These are phyloP conservation scores for Pseudocercospora eumusae DNA, from an alignment of 2,329 filamentous ascomycete genomes.

Conservation along the genomic window DNA sequence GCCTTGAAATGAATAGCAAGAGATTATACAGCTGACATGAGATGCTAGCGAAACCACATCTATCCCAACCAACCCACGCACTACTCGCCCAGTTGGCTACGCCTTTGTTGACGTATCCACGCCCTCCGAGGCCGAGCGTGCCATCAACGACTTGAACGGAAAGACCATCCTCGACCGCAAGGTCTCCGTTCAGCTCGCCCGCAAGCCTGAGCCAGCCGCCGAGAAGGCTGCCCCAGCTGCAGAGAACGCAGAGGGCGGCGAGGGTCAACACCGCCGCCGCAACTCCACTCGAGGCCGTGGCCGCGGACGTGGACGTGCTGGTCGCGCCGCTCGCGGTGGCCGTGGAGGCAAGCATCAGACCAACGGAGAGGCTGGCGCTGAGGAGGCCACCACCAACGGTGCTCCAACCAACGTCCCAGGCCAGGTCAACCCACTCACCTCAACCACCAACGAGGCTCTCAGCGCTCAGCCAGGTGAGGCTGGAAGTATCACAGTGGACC, in stretches of 20 bases:
- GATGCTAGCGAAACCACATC: conserved; percentile 85
- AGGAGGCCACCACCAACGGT: conserved; percentile 47
- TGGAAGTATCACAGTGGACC: conserved; percentile 46
- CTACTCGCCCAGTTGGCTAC: conserved; percentile 96
- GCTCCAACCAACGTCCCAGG: conserved; percentile 54
- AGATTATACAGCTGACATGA: conserved; percentile 28
- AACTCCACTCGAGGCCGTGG: conserved; percentile 58
- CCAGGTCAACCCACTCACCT: conserved; percentile 53
- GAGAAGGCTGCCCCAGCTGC: conserved; percentile 73
- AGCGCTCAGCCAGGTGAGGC: conserved; percentile 56
- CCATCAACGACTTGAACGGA: conserved; percentile 91
- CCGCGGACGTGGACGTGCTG: conserved; percentile 62
- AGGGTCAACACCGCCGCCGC: conserved; percentile 62
- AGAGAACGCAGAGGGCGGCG: conserved; percentile 74
- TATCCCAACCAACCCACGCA: conserved; percentile 98
- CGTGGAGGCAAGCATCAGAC: conserved; percentile 60
- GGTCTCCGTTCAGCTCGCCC: conserved; percentile 97
- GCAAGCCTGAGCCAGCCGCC: conserved; percentile 86
- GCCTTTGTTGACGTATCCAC: conserved; percentile 98
- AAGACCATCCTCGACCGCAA: conserved; percentile 98
- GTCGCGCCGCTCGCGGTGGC: conserved; percentile 63
- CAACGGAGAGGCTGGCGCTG: conserved; percentile 31
- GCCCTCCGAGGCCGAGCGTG: conserved; percentile 89
- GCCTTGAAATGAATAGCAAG: neutral
- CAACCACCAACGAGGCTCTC: conserved; percentile 56